phyloP scores from a whole-genome alignment of 305 asterid genomes.

The Fraxinus platypoda region DNA sequence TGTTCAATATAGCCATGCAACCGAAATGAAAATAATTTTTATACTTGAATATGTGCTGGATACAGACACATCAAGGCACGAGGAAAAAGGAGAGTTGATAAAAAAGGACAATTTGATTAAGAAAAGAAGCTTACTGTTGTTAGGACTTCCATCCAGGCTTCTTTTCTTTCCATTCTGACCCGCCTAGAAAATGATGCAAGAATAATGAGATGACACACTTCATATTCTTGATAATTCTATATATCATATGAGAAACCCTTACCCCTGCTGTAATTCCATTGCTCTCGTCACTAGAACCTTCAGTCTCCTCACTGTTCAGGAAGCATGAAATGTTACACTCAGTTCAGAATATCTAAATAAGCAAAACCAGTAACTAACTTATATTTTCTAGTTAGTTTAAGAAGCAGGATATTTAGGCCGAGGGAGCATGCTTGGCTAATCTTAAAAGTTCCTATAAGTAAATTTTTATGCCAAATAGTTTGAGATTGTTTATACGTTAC shows the following conservation, averaged over 20 bases:
- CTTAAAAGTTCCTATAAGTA: not conserved
- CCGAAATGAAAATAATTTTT: not conserved
- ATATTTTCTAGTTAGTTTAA: not conserved
- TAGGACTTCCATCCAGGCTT: constrained; percentile 63
- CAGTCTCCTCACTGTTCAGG: constrained; percentile 64
- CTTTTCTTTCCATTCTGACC: constrained; percentile 61
- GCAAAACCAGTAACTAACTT: not conserved
- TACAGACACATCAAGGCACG: not conserved
- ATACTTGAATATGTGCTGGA: not conserved
- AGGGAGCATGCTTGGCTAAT: not conserved
- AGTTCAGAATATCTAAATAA: constrained; percentile 5
- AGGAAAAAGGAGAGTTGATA: not conserved
- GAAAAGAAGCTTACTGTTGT: constrained; percentile 37
- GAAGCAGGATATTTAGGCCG: not conserved
- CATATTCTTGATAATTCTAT: not conserved
- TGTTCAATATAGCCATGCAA: not conserved
- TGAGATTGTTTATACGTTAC: not conserved
- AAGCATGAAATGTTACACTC: constrained; percentile 19
- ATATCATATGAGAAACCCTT: constrained; percentile 21
- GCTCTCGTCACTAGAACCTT: constrained; percentile 84
- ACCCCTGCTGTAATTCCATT: constrained; percentile 64
- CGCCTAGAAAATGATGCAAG: constrained; percentile 39
- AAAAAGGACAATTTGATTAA: not conserved
- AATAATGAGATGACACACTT: not conserved
- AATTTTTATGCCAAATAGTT: not conserved